Conservation (phyloP, 768 basidiomycete genomes). For the Pleurotus sapidus region DNA sequence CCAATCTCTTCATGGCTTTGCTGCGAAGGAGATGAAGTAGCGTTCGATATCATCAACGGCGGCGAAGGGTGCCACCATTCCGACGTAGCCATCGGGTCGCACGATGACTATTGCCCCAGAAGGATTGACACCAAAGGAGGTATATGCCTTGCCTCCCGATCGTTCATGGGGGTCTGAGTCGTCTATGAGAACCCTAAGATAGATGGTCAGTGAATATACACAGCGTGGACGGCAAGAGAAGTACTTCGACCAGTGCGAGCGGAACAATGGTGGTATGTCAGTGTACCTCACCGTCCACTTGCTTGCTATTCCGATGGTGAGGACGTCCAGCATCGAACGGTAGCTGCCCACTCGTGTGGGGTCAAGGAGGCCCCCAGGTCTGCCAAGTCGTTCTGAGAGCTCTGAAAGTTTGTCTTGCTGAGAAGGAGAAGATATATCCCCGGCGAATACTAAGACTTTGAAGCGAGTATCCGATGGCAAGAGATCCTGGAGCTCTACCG, state of each 20-base stretch:
- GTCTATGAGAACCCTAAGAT: constrained; percentile 55
- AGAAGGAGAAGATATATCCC: constrained; percentile 31
- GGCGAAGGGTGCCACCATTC: constrained; percentile 48
- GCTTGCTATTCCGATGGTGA: constrained; percentile 33
- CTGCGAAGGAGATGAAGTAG: constrained; percentile 36
- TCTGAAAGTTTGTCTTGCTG: constrained; percentile 26
- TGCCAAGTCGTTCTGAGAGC: constrained; percentile 30
- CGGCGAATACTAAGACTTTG: constrained; percentile 54
- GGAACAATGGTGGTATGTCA: constrained; percentile 42
- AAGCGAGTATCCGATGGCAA: constrained; percentile 50
- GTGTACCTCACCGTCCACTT: constrained; percentile 39
- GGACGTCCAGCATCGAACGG: constrained; percentile 39
- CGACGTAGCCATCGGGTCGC: constrained; percentile 67
- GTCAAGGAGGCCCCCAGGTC: constrained; percentile 21
- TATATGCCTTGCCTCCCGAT: constrained; percentile 54
- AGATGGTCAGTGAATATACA: background rate
- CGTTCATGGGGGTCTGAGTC: constrained; percentile 42
- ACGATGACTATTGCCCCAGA: constrained; percentile 52
- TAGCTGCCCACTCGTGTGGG: constrained; percentile 27
- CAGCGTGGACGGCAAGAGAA: constrained; percentile 11
- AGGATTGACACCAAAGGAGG: constrained; percentile 47
- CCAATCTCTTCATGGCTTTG: background rate
- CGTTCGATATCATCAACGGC: constrained; percentile 33
- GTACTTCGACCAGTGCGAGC: constrained; percentile 62
- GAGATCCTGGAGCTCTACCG: constrained; percentile 52